These are phyloP conservation scores for Pythium sp. DNA, from an alignment of 352 stramenopile species.

Conservation along the genomic window DNA sequence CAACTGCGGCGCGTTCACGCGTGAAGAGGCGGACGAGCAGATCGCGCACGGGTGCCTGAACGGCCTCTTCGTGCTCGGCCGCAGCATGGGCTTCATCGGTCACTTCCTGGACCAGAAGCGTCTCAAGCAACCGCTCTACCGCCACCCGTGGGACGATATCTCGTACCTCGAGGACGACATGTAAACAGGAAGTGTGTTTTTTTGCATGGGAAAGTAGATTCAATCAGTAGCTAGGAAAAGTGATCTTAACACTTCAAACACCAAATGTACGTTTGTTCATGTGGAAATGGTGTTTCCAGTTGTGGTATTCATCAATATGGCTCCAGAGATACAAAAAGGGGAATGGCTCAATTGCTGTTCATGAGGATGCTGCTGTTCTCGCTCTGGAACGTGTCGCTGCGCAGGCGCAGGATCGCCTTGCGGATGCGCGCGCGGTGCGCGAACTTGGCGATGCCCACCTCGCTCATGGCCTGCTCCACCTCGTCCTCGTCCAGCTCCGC, in stretches of 20 bases:
- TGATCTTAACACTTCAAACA: neutral
- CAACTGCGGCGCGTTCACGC: constrained; percentile 87
- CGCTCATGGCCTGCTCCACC: constrained; percentile 73
- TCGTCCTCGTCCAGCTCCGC: constrained; percentile 62
- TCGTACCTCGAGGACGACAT: constrained; percentile 91
- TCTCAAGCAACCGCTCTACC: constrained; percentile 97
- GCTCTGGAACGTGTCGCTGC: constrained; percentile 17
- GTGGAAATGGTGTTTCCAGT: neutral
- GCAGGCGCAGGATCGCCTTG: constrained; percentile 64
- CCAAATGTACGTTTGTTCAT: neutral
- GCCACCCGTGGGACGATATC: constrained; percentile 97
- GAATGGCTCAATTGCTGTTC: constrained; percentile 1
- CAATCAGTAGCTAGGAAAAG: neutral
- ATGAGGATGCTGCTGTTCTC: constrained; percentile 34
- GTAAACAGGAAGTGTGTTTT: constrained; percentile 25
- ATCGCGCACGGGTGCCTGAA: constrained; percentile 96
- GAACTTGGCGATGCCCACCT: constrained; percentile 76
- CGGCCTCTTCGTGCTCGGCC: constrained; percentile 88
- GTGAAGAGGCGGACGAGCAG: constrained; percentile 92
- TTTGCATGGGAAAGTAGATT: neutral
- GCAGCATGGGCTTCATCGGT: constrained; percentile 91
- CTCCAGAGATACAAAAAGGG: neutral
- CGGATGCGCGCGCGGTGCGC: constrained; percentile 63
- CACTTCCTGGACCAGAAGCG: constrained; percentile 98
- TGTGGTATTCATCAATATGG: neutral